Conservation (phyloP, 2,329 filamentous ascomycete genomes). For the Helminthosporium solani region DNA sequence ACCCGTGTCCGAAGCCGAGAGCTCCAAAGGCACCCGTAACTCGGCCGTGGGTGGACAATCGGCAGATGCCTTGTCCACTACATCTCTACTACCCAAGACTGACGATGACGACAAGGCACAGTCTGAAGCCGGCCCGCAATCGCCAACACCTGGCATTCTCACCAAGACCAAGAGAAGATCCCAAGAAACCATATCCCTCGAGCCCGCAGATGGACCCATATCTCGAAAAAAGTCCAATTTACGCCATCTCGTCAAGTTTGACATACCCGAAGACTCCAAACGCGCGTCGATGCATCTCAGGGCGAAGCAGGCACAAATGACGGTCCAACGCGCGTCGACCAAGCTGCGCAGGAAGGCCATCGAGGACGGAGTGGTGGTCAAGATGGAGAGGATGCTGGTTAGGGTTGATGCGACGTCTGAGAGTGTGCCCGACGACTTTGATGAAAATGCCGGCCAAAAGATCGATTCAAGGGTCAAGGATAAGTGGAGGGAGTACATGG, state of each 20-base stretch:
- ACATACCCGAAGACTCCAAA: slow-evolving; percentile 44
- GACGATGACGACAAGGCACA: slow-evolving; percentile 34
- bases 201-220: slow-evolving; percentile 13
- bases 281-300: slow-evolving; percentile 42
- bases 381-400: slow-evolving; percentile 69
- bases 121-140: slow-evolving; percentile 17
- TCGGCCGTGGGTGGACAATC: slow-evolving; percentile 30
- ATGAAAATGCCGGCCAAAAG: slow-evolving; percentile 62
- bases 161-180: slow-evolving; percentile 29
- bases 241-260: slow-evolving; percentile 45
- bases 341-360: slow-evolving; percentile 44
- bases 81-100: slow-evolving; percentile 39
- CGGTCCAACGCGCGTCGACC: slow-evolving; percentile 35
- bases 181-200: slow-evolving; percentile 14
- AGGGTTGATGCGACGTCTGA: slow-evolving; percentile 57
- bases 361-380: slow-evolving; percentile 62
- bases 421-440: slow-evolving; percentile 60
- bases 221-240: slow-evolving; percentile 31
- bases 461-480: slow-evolving; percentile 60
- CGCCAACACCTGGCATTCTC: slow-evolving; percentile 30
- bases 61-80: slow-evolving; percentile 40
- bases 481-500: slow-evolving; percentile 66
- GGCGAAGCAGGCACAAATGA: slow-evolving; percentile 43
- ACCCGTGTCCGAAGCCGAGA: slow-evolving; percentile 31
- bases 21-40: slow-evolving; percentile 22